Conservation (phyloP, 768 basidiomycete genomes). For the Auriscalpium orientale region DNA sequence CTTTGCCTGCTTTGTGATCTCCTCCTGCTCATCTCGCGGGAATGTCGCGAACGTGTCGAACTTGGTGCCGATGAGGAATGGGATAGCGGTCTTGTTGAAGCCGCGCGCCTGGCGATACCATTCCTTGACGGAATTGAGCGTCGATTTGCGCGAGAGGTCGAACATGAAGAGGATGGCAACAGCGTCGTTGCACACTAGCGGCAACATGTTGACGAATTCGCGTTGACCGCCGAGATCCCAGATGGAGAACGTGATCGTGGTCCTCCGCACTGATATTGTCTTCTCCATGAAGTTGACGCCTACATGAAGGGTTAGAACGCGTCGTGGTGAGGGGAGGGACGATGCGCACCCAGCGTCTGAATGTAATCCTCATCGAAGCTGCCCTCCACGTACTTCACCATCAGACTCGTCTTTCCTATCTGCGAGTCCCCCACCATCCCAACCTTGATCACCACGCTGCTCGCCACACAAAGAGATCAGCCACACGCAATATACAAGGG, state of each 20-base stretch:
- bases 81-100: slow-evolving; percentile 99
- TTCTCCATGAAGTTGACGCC: slow-evolving; percentile 99
- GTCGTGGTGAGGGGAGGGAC: slow-evolving; percentile 1
- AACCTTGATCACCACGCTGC: slow-evolving; percentile 92
- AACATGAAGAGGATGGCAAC: slow-evolving; percentile 99
- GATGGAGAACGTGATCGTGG: slow-evolving; percentile 98
- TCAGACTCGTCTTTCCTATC: slow-evolving; percentile 97
- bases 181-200: slow-evolving; percentile 98
- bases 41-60: slow-evolving; percentile 96
- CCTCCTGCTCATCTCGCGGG: slow-evolving; percentile 96
- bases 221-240: slow-evolving; percentile 98
- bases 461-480: not conserved
- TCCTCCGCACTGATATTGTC: slow-evolving; percentile 95
- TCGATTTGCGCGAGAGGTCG: slow-evolving; percentile 94
- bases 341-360: slow-evolving; percentile 83
- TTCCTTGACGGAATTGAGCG: slow-evolving; percentile 97
- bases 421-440: slow-evolving; percentile 99
- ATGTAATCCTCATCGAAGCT: slow-evolving; percentile 99
- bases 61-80: slow-evolving; percentile 97
- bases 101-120: slow-evolving; percentile 99
- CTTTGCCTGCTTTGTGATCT: slow-evolving; percentile 99
- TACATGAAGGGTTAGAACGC: slow-evolving; percentile 19
- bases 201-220: slow-evolving; percentile 99
- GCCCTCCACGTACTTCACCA: slow-evolving; percentile 99
- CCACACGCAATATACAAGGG: not conserved